These are phyloP conservation scores for Backusella parvicylindrica DNA, from an alignment of 192 early-diverging fungal species.

Conservation along the genomic window DNA sequence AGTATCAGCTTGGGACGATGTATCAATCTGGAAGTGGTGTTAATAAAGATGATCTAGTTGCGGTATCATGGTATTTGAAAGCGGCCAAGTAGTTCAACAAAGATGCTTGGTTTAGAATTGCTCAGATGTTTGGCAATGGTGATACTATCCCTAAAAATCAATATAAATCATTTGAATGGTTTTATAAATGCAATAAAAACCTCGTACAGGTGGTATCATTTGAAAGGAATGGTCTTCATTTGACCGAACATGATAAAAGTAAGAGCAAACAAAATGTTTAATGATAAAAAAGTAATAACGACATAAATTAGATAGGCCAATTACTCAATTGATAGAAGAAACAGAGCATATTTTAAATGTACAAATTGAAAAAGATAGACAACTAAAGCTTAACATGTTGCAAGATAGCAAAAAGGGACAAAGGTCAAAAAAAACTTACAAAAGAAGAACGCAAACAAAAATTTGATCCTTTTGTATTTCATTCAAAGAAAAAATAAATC, in stretches of 20 bases:
- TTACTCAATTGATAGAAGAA: not conserved
- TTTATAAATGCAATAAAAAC: not conserved
- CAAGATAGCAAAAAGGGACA: not conserved
- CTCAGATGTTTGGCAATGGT: not conserved
- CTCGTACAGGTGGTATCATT: not conserved
- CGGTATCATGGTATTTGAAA: not conserved
- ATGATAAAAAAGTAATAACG: not conserved
- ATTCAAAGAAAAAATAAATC: not conserved
- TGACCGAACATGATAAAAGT: not conserved
- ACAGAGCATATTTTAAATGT: not conserved
- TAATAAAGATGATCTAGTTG: not conserved
- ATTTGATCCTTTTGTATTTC: not conserved
- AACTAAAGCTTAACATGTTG: not conserved
- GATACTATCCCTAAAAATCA: not conserved
- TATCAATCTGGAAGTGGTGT: not conserved
- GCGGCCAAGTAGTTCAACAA: not conserved
- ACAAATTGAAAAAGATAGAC: not conserved
- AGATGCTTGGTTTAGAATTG: not conserved
- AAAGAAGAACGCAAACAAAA: not conserved
- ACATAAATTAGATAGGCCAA: not conserved
- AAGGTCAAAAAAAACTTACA: not conserved
- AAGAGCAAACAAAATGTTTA: not conserved
- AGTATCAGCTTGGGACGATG: not conserved
- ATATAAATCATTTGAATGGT: not conserved
- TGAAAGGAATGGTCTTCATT: not conserved